phyloP scores from a whole-genome alignment of 2,329 filamentous ascomycete genomes.

The Colletotrichum agaves region DNA sequence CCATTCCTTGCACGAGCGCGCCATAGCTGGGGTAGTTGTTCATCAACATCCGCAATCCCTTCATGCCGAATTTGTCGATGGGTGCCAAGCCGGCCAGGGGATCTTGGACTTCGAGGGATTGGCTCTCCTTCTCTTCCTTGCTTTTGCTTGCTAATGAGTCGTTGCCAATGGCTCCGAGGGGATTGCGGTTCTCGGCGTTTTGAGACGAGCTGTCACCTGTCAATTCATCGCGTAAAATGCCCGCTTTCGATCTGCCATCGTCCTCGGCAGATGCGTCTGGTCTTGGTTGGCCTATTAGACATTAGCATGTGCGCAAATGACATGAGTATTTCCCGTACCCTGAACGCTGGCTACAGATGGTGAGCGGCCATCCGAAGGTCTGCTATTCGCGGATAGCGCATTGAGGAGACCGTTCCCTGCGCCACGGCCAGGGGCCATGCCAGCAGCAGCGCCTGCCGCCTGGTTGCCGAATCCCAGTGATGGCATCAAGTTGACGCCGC shows the following conservation, averaged over 20 bases:
- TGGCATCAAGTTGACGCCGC: constrained; percentile 62
- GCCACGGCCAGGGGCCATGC: constrained; percentile 50
- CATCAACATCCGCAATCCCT: constrained; percentile 71
- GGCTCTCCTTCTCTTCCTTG: constrained; percentile 55
- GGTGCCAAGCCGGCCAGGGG: constrained; percentile 70
- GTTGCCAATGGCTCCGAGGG: constrained; percentile 60
- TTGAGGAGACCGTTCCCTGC: constrained; percentile 70
- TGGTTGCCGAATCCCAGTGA: constrained; percentile 65
- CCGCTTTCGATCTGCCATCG: constrained; percentile 57
- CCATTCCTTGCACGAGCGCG: constrained; percentile 68
- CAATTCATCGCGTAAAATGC: constrained; percentile 57
- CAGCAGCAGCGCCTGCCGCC: constrained; percentile 48
- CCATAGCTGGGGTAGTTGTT: constrained; percentile 73
- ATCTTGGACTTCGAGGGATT: constrained; percentile 60
- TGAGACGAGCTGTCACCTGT: constrained; percentile 48
- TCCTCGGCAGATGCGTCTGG: constrained; percentile 58
- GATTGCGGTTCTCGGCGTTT: constrained; percentile 51
- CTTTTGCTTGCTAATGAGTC: constrained; percentile 52
- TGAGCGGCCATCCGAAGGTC: constrained; percentile 61
- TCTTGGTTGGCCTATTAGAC: constrained; percentile 44
- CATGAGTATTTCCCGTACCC: constrained; percentile 43
- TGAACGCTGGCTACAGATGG: constrained; percentile 51
- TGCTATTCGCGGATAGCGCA: constrained; percentile 69
- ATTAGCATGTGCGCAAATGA: not conserved
- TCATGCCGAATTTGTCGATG: constrained; percentile 72